phyloP scores from a whole-genome alignment of 768 basidiomycete genomes.

The Lanmaoa pseudosensibilis region DNA sequence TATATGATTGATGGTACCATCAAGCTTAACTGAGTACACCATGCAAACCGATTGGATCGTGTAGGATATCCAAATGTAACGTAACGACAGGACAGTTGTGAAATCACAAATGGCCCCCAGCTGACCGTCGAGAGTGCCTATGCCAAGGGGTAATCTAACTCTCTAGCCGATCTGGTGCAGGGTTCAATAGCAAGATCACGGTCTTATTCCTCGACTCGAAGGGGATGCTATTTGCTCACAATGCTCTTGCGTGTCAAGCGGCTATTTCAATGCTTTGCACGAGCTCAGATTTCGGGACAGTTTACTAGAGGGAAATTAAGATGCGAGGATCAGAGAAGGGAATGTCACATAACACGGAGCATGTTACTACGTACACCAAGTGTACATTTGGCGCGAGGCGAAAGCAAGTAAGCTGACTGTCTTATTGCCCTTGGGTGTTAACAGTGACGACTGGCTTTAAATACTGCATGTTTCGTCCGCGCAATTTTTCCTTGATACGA shows the following conservation, averaged over 20 bases:
- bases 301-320: no score
- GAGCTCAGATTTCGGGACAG: no score
- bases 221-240: background rate
- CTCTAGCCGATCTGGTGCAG: background rate
- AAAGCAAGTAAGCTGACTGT: background rate
- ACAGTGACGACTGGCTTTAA: background rate
- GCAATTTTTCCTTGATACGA: background rate
- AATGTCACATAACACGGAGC: no score
- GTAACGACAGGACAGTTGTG: background rate
- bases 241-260: background rate
- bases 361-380: no score
- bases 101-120: background rate
- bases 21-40: constrained; percentile 12
- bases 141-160: background rate
- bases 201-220: background rate
- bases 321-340: no score
- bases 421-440: background rate
- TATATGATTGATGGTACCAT: constrained; percentile 45
- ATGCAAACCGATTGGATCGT: background rate
- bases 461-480: background rate
- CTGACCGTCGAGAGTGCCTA: background rate
- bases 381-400: no score
- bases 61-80: background rate
- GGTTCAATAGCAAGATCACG: background rate
- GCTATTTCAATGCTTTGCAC: background rate